Evolutionary conservation across 2,329 filamentous ascomycete species (phyloP), one percentile per base, ranked within the genome.

Genomic region (Botrytis aclada): DNA sequence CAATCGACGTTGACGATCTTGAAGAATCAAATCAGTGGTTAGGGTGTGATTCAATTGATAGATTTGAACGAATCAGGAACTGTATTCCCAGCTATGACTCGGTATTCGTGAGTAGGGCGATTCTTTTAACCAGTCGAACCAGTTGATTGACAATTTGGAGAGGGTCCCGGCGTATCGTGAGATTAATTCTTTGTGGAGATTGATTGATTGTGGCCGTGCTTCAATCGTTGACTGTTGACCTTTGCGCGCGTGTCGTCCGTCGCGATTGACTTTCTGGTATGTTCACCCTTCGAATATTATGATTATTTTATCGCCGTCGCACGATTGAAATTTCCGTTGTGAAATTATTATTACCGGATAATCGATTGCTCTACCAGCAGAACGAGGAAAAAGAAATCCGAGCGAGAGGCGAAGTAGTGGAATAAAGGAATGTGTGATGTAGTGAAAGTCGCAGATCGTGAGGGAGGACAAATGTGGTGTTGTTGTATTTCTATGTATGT

Each of bases 351-450:
- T 25, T 63, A 39, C 29, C 54, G 32, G 56, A 70, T 51, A n/a
- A n/a, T 51, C 29, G 29, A 70, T 22, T 51, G 69, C 56, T 63
- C 22, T 39, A 45, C 20, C 29, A 63, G 56, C 56, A n/a, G 56
- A 47, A 70, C 16, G 39, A 70, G 14, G 5, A 20, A 62, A 62
- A 22, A 63, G 56, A 22, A 67, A 56, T 67, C 9, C 25, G 45
- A 56, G 47, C 64, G 47, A 56, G 16, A 25, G 20, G 58, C 41
- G 25, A 63, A 22, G 54, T n/a, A n/a, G 39, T 37, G 54, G 20
- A 67, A 70, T 34, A 45, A 71, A 71, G 66, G 70, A 66, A 45
- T 58, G 70, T 66, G 61, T 66, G 67, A 9, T 45, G 25, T n/a
- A 22, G 64, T 37, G 45, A 25, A 56, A 43, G n/a, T 54, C 29